Percentiles rank a stretch among this genome's conserved stretches.
Evolutionary conservation across 2,329 filamentous ascomycete species (phyloP).

Genomic region (Blastomyces emzantsi): DNA sequence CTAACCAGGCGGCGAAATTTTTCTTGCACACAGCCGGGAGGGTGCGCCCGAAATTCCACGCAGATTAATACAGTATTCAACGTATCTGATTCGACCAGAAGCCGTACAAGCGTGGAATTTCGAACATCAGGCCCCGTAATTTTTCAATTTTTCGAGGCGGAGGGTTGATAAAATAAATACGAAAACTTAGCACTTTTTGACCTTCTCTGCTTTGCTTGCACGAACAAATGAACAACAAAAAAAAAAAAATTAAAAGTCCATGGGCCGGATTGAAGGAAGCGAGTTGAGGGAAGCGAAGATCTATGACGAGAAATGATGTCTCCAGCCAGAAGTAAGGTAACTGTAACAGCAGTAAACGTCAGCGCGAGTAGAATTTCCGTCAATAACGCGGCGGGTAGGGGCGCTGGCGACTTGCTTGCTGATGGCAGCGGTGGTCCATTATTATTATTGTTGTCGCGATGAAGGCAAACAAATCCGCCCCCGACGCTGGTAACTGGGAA

Average conservation of each 20-base stretch:
- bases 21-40: not conserved
- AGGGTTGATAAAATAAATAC: not conserved
- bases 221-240: not conserved
- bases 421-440: not conserved
- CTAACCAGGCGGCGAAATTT: conserved; percentile 8
- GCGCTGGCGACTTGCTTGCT: not conserved
- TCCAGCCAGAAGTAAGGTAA: not conserved
- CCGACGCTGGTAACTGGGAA: not conserved
- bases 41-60: not conserved
- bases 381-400: not conserved
- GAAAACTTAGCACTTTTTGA: not conserved
- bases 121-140: not conserved
- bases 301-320: conserved; percentile 8
- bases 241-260: not conserved
- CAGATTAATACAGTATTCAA: not conserved
- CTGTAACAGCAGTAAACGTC: not conserved
- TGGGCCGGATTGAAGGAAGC: conserved; percentile 6
- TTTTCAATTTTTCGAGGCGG: not conserved
- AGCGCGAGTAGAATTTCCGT: not conserved
- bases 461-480: not conserved
- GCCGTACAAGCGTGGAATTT: not conserved
- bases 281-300: not conserved
- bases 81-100: not conserved
- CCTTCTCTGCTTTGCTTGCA: not conserved
- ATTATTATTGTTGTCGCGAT: too few relatives aligned